Evolutionary conservation across 1,284 basidiomycete species (phyloP), one percentile per base, ranked within the genome.

Genomic region (Boletellus dicymbophilus): DNA sequence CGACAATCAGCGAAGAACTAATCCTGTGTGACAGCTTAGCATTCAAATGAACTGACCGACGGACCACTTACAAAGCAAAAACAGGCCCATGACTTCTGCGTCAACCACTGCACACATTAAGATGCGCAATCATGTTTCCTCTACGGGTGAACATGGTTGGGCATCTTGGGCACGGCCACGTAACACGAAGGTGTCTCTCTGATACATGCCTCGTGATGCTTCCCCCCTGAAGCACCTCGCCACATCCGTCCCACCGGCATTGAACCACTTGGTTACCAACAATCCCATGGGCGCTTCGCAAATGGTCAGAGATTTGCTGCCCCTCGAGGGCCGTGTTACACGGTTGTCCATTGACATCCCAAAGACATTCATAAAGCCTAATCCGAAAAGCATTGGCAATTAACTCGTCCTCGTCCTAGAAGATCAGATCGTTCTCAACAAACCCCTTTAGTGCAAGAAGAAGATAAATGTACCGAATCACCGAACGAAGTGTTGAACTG

Each of bases 91-190:
- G 2, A 16, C 12, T 13, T 10, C 22, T 31, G 3, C 23, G 8
- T 57, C 31, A 58, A 31, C 20, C 18, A 6, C 3, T 13, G 36
- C 61, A 63, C 3, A 4, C 11, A 16, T 7, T n/a, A 33, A 53
- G 54, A 15, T 63, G 62, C 1, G 16, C 0, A 0, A 53, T 45
- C 53, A 68, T 50, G 1, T 49, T 52, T 1, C 59, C 48, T 26
- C 51, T 40, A 8, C 62, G 66, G 2, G 51, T 67, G 44, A 64
- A 64, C 1, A 46, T 2, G 1, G n/a, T 3, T 3, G 6, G 11
- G 15, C 62, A 64, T 4, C 18, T 58, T 1, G 57, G 51, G 22
- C 62, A 64, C 0, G 62, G 53, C 62, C 66, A 66, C 3, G 30
- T 26, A 25, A 50, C 52, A 12, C 21, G 38, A 3, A 68, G 53